phyloP scores from a whole-genome alignment of 2,329 filamentous ascomycete genomes.

The Cladosporium sp. region DNA sequence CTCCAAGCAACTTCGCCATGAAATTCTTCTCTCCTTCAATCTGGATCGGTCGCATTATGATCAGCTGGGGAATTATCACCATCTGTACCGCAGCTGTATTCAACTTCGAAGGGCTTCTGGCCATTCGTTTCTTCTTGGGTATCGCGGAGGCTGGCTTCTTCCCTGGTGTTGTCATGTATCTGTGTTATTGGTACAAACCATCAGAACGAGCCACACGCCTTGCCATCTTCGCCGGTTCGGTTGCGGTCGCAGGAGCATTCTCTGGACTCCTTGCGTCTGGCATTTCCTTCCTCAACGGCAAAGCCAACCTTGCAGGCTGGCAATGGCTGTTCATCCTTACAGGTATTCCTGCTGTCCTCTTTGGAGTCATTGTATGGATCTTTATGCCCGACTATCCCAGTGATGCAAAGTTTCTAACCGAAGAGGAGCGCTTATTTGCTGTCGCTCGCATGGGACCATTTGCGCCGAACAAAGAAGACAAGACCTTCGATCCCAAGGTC shows the following conservation, averaged over 20 bases:
- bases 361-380: slow-evolving; percentile 45
- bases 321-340: slow-evolving; percentile 36
- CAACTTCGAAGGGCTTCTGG: slow-evolving; percentile 23
- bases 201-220: slow-evolving; percentile 39
- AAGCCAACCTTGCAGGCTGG: slow-evolving; percentile 22
- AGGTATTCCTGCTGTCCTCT: slow-evolving; percentile 36
- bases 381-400: slow-evolving; percentile 61
- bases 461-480: slow-evolving; percentile 22
- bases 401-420: slow-evolving; percentile 56
- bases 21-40: slow-evolving; percentile 27
- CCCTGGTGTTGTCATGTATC: slow-evolving; percentile 45
- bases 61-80: slow-evolving; percentile 28
- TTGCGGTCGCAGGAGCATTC: slow-evolving; percentile 52
- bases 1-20: slow-evolving; percentile 49
- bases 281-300: slow-evolving; percentile 38
- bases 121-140: slow-evolving; percentile 25
- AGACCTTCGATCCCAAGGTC: slow-evolving; percentile 34
- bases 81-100: slow-evolving; percentile 27
- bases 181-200: slow-evolving; percentile 54
- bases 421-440: slow-evolving; percentile 43
- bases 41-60: slow-evolving; percentile 29
- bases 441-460: slow-evolving; percentile 40
- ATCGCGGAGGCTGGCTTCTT: slow-evolving; percentile 54
- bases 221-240: slow-evolving; percentile 28
- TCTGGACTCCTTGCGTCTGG: slow-evolving; percentile 53